A percentile compares a stretch with the other conserved stretches of the same genome.
phyloP scores from a whole-genome alignment of 1,284 basidiomycete genomes.

The Ustilago curta region DNA sequence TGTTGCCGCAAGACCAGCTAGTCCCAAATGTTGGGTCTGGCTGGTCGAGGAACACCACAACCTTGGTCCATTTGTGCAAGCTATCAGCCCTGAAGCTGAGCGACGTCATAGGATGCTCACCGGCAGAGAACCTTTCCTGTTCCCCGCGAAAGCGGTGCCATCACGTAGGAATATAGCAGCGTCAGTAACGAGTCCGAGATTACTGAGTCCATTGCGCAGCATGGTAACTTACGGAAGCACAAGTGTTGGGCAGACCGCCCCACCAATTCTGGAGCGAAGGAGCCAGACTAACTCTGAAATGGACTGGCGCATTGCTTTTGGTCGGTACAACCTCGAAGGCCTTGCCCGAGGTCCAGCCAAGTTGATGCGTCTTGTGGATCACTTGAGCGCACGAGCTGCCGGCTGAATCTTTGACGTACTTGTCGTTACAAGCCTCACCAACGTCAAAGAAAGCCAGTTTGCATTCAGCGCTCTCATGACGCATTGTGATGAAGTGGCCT shows the following conservation, averaged over 20 bases:
- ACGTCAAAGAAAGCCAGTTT: background rate
- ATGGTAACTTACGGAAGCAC: background rate
- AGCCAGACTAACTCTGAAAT: background rate
- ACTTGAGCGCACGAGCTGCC: conserved; percentile 24
- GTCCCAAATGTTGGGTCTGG: background rate
- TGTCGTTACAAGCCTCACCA: conserved; percentile 9
- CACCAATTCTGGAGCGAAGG: conserved; percentile 12
- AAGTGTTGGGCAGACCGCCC: conserved; percentile 9
- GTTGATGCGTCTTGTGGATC: background rate
- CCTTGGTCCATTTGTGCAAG: conserved; percentile 5
- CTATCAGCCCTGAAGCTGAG: background rate
- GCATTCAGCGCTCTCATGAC: conserved; percentile 12
- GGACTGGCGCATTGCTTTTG: conserved; percentile 1
- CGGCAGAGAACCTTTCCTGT: background rate
- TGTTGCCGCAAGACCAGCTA: background rate
- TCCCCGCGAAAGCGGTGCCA: background rate
- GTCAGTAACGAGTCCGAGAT: background rate
- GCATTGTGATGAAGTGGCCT: conserved; percentile 6
- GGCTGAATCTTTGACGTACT: background rate
- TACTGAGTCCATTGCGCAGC: background rate
- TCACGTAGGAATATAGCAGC: background rate
- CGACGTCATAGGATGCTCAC: conserved; percentile 2
- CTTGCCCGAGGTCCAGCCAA: background rate
- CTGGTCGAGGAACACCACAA: conserved; percentile 10
- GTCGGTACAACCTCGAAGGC: background rate